phyloP scores from a whole-genome alignment of 495 filamentous ascomycete species.

The Lasiosphaeria miniovina region DNA sequence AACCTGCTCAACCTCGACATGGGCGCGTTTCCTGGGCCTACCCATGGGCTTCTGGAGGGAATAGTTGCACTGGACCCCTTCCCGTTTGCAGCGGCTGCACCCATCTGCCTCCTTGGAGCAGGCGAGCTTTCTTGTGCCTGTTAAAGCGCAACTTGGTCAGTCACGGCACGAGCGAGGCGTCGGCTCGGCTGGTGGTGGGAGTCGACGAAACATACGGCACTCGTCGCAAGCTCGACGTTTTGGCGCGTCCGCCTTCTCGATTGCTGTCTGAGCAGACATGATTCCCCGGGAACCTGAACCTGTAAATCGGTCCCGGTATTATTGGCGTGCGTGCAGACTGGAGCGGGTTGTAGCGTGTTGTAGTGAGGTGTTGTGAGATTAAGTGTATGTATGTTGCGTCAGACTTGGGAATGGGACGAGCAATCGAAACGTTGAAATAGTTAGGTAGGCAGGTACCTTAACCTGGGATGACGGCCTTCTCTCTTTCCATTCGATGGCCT shows the following conservation, averaged over 20 bases:
- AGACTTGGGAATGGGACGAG: no score
- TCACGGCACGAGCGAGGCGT: no score
- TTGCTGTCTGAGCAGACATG: not conserved
- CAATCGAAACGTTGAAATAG: no score
- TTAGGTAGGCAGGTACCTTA: no score
- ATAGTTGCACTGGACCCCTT: slow-evolving; percentile 55
- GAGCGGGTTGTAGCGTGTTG: no score
- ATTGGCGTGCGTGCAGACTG: no score
- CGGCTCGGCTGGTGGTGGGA: no score
- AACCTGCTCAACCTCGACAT: slow-evolving; percentile 28
- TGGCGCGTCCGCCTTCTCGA: slow-evolving; percentile 15
- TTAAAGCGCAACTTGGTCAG: not conserved
- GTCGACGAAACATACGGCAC: slow-evolving; percentile 49
- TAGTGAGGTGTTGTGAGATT: no score
- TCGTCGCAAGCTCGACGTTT: slow-evolving; percentile 61
- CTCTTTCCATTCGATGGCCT: no score
- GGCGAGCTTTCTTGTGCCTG: slow-evolving; percentile 59
- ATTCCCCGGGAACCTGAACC: not conserved
- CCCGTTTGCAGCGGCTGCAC: slow-evolving; percentile 54
- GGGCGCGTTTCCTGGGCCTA: slow-evolving; percentile 54
- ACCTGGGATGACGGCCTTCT: no score
- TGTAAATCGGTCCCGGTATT: no score
- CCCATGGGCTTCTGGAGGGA: slow-evolving; percentile 63
- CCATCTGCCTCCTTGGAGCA: slow-evolving; percentile 57
- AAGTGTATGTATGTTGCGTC: no score